Percentiles rank a stretch among this genome's conserved stretches.
Evolutionary conservation across 768 basidiomycete species (phyloP).

Genomic region (Collybia sp.): DNA sequence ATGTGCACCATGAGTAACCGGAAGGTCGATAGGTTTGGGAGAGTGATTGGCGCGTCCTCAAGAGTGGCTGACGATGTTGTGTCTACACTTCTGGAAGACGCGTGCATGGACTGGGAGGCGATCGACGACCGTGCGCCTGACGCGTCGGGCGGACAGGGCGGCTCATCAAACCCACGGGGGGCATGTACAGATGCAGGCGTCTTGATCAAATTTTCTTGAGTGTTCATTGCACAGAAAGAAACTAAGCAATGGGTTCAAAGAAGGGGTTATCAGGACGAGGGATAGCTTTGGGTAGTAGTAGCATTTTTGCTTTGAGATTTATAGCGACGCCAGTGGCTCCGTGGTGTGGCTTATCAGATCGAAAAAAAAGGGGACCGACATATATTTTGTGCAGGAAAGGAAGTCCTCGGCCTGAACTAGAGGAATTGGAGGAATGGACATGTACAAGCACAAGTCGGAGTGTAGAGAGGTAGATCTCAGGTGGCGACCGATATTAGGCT

Average conservation of each 20-base stretch:
- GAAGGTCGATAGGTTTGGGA: constrained; percentile 41
- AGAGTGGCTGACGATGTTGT: constrained; percentile 25
- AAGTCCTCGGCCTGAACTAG: constrained; percentile 18
- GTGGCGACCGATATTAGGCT: constrained; percentile 17
- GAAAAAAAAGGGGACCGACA: constrained; percentile 19
- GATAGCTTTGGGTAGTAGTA: too few relatives aligned
- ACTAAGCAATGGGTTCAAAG: too few relatives aligned
- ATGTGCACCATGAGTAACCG: constrained; percentile 63
- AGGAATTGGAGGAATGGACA: constrained; percentile 7
- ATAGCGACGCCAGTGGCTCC: constrained; percentile 21
- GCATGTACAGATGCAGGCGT: too few relatives aligned
- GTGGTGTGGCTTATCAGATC: constrained; percentile 16
- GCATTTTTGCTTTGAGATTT: constrained; percentile 10
- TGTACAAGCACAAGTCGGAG: constrained; percentile 9
- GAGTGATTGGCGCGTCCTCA: constrained; percentile 14
- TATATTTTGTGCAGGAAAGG: constrained; percentile 19
- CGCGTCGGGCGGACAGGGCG: background rate
- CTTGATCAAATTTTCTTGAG: too few relatives aligned
- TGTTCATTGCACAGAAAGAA: too few relatives aligned
- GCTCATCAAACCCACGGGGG: too few relatives aligned
- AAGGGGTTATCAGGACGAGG: too few relatives aligned
- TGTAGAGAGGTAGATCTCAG: constrained; percentile 22
- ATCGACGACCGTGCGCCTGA: constrained; percentile 1
- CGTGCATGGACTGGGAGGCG: constrained; percentile 1
- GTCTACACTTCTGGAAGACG: constrained; percentile 21